Percentiles rank a stretch among this genome's conserved stretches.
phyloP scores from a whole-genome alignment of 768 basidiomycete genomes.

The Peribolospora kevripleyi region DNA sequence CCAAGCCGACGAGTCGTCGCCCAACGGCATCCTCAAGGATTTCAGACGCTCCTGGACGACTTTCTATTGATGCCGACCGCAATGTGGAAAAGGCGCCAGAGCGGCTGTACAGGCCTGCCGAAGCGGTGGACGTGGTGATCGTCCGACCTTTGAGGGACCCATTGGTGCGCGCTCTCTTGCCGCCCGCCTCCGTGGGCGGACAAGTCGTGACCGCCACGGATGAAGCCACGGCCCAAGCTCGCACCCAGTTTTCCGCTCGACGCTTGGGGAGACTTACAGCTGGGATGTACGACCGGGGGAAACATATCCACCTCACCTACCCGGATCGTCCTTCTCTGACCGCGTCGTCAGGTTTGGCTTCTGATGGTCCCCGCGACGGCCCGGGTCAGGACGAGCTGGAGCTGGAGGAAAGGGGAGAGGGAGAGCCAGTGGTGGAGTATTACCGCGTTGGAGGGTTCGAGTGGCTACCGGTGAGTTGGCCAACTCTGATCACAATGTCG shows the following conservation, averaged over 20 bases:
- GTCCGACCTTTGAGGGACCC: conserved; percentile 34
- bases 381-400: conserved; percentile 22
- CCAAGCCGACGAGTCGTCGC: conserved; percentile 20
- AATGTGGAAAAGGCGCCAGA: too few relatives aligned
- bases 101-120: too few relatives aligned
- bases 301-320: conserved; percentile 41
- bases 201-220: background rate
- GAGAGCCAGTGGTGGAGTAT: conserved; percentile 41
- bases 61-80: too few relatives aligned
- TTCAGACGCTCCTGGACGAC: too few relatives aligned
- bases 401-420: conserved; percentile 25
- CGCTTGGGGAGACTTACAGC: conserved; percentile 32
- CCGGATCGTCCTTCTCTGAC: conserved; percentile 2
- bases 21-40: conserved; percentile 39
- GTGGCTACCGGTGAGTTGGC: conserved; percentile 49
- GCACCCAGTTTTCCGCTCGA: conserved; percentile 29
- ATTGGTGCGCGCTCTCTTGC: background rate
- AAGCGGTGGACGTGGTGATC: too few relatives aligned
- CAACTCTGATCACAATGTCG: background rate
- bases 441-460: conserved; percentile 56
- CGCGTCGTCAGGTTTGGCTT: too few relatives aligned
- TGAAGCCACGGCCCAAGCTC: conserved; percentile 22
- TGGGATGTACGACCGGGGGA: conserved; percentile 54
- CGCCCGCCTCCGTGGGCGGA: conserved; percentile 28
- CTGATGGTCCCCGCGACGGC: too few relatives aligned